Base-by-base conservation (phyloP, 2,329 filamentous ascomycete genomes). In the Colletotrichum lentis region DNA sequence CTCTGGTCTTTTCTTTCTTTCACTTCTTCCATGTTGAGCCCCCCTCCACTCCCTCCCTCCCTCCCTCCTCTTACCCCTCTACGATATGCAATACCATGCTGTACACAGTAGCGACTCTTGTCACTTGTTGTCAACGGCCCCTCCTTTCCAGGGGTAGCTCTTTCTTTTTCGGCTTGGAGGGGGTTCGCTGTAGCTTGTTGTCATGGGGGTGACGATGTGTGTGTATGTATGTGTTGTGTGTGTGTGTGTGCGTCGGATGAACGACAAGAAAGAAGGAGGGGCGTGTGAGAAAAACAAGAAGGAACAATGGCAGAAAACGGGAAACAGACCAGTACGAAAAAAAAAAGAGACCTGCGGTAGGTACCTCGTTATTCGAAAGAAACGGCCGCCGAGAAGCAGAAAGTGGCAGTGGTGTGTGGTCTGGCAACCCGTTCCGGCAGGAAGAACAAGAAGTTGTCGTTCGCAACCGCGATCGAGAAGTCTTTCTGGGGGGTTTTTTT, bases 391-490 rank as follows among this genome's bases (percentile, higher is more conserved):
- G 22, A 52, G 27, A 27, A 27, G 62, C 62, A 65, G 37, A 43
- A 22, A 60, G 66, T 57, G 66, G 44, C 55, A 67, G 47, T 49
- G 47, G 58, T 47, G 43, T 31, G 43, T 31, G 37, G 46, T 11
- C 41, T 56, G 56, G 41, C 54, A 69, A 44, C 52, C 62, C 50
- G 62, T 52, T 69, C 46, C 62, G 55, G 62, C 55, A 61, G 56
- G 61, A 39, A 27, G 37, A 53, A 62, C 43, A 52, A 59, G 63
- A 47, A 56, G 22, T 27, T 56, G 46, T 69, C 55, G 66, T 69
- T 69, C 66, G 66, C 66, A 66, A 56, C 37, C 46, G 66, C 66
- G 66, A 69, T 69, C 56, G 50, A 69, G 66, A 69, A 65, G 66
- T 69, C 66, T 69, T 56, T 68, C 54, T 61, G 27, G 27, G 27